Evolutionary conservation across 1,139 yeast genomes (phyloP).

Genomic region (Yamadazyma triangularis): DNA sequence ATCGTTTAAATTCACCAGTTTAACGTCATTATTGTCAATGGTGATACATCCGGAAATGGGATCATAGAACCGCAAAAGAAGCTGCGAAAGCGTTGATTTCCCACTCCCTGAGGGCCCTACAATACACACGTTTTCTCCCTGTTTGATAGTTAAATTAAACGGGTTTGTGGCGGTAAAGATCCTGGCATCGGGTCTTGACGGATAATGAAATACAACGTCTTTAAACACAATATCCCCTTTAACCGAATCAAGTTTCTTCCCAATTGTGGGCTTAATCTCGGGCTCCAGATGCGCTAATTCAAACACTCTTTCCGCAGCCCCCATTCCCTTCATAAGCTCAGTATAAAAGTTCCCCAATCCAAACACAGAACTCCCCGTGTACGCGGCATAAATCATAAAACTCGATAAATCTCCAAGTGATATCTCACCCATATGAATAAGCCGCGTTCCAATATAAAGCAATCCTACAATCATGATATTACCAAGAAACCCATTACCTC

Average conservation of each 20-base stretch:
- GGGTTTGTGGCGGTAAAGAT: slow-evolving; percentile 50
- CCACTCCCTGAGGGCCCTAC: slow-evolving; percentile 98
- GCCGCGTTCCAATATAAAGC: slow-evolving; percentile 72
- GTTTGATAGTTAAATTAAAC: slow-evolving; percentile 60
- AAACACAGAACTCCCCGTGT: slow-evolving; percentile 85
- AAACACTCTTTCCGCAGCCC: slow-evolving; percentile 90
- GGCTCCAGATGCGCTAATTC: slow-evolving; percentile 81
- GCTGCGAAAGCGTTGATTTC: slow-evolving; percentile 82
- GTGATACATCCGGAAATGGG: slow-evolving; percentile 62
- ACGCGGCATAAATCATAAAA: slow-evolving; percentile 89
- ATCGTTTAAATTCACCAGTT: slow-evolving; percentile 65
- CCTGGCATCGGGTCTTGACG: slow-evolving; percentile 73
- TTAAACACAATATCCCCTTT: slow-evolving; percentile 54
- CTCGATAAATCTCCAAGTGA: slow-evolving; percentile 89
- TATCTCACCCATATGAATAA: slow-evolving; percentile 67
- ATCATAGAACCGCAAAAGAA: slow-evolving; percentile 77
- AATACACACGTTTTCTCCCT: slow-evolving; percentile 87
- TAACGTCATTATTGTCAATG: slow-evolving; percentile 68
- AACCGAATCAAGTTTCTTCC: slow-evolving; percentile 36
- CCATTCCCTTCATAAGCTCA: slow-evolving; percentile 94
- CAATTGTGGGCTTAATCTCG: slow-evolving; percentile 57
- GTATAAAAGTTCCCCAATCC: slow-evolving; percentile 89
- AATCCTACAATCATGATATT: slow-evolving; percentile 75
- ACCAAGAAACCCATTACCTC: slow-evolving; percentile 77
- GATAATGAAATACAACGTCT: slow-evolving; percentile 71